These are phyloP conservation scores for Heritiera littoralis DNA, from an alignment of 345 rosid genomes.

Conservation along the genomic window DNA sequence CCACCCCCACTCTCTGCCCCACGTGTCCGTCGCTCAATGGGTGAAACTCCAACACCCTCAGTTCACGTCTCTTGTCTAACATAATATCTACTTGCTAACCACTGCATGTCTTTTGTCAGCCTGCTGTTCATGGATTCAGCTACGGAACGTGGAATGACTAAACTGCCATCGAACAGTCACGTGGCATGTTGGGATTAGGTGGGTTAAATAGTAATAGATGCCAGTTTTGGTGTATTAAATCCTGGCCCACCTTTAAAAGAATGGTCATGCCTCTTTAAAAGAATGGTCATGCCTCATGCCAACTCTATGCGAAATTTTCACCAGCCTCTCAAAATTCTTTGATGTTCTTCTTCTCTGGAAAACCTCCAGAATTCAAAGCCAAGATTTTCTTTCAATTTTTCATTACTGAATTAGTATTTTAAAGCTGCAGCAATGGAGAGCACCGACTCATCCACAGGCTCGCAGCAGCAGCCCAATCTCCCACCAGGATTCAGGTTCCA, in stretches of 20 bases:
- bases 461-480: conserved; percentile 71
- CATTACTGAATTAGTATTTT: neutral
- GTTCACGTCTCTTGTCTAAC: conserved; percentile 9
- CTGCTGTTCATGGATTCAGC: conserved; percentile 27
- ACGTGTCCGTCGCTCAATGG: conserved; percentile 41
- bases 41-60: neutral
- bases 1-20: conserved; percentile 22
- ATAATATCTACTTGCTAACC: neutral
- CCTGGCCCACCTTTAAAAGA: neutral
- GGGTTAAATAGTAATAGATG: neutral
- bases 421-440: conserved; percentile 58
- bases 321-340: conserved; percentile 18
- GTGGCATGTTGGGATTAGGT: conserved; percentile 10
- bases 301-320: conserved; percentile 26
- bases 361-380: conserved; percentile 9
- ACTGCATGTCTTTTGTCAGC: conserved; percentile 26
- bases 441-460: conserved; percentile 67
- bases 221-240: neutral
- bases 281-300: conserved; percentile 34
- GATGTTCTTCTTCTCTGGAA: conserved; percentile 19
- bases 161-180: neutral
- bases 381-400: neutral
- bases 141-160: neutral
- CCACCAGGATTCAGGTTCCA: conserved; percentile 99
- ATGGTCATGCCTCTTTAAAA: conserved; percentile 27